phyloP scores from a whole-genome alignment of 2,329 filamentous ascomycete genomes.

The Fusarium subglutinans region DNA sequence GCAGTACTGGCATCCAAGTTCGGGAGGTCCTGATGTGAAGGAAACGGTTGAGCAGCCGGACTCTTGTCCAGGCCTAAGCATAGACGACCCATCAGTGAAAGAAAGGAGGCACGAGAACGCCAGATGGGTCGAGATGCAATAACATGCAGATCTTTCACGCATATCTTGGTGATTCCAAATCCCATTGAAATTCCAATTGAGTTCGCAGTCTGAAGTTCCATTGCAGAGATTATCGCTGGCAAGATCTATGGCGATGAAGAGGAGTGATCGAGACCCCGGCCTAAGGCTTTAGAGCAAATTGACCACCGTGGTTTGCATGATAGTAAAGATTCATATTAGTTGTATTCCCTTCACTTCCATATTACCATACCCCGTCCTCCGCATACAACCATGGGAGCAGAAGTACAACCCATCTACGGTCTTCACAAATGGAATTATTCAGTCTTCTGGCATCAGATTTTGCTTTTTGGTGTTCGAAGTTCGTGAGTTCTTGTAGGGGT shows the following conservation, averaged over 20 bases:
- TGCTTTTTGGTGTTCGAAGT: neutral
- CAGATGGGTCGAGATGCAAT: constrained; percentile 1
- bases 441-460: neutral
- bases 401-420: neutral
- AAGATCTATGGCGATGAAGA: neutral
- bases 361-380: neutral
- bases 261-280: neutral
- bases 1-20: neutral
- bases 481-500: neutral
- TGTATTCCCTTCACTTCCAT: neutral
- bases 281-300: neutral
- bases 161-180: neutral
- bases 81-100: neutral
- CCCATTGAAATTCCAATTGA: neutral
- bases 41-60: neutral
- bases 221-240: neutral
- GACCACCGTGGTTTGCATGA: neutral
- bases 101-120: constrained; percentile 1
- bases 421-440: neutral
- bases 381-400: neutral
- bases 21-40: neutral
- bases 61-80: neutral
- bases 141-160: neutral
- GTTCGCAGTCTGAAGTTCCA: neutral
- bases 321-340: neutral